Evolutionary conservation across 257 asterid genomes (phyloP).

Genomic region (Avicennia marina): DNA sequence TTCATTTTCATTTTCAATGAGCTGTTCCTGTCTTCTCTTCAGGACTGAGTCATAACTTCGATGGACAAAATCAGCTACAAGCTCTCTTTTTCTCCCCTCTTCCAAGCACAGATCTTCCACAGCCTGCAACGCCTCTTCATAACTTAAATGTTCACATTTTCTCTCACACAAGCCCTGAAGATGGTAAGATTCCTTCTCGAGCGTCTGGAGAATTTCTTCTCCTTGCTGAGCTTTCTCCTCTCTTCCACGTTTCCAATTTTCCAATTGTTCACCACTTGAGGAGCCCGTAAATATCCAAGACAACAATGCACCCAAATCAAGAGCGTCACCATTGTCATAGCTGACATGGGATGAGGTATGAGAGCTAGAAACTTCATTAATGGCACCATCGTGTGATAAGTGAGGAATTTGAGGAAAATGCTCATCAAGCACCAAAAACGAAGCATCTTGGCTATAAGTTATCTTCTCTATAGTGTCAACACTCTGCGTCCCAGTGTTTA

Average conservation of each 20-base stretch:
- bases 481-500: constrained; percentile 30
- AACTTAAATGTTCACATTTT: constrained; percentile 75
- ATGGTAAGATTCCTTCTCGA: constrained; percentile 79
- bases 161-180: constrained; percentile 85
- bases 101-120: constrained; percentile 83
- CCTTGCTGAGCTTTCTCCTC: constrained; percentile 79
- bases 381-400: too few species aligned
- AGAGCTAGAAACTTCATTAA: constrained; percentile 25
- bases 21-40: constrained; percentile 68
- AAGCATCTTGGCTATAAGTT: constrained; percentile 55
- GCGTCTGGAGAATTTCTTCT: constrained; percentile 60
- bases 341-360: constrained; percentile 31
- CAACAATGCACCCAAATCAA: constrained; percentile 74
- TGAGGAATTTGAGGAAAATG: constrained; percentile 43
- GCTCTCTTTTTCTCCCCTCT: constrained; percentile 82
- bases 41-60: constrained; percentile 73
- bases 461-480: constrained; percentile 60
- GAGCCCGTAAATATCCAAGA: constrained; percentile 82
- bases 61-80: constrained; percentile 36
- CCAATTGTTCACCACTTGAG: constrained; percentile 66
- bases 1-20: constrained; percentile 54
- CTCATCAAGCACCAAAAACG: constrained; percentile 64
- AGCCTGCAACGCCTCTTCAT: constrained; percentile 82
- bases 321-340: constrained; percentile 38
- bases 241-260: constrained; percentile 56